Evolutionary conservation across 768 basidiomycete species (phyloP).

Genomic region (Amanita fuliginea): DNA sequence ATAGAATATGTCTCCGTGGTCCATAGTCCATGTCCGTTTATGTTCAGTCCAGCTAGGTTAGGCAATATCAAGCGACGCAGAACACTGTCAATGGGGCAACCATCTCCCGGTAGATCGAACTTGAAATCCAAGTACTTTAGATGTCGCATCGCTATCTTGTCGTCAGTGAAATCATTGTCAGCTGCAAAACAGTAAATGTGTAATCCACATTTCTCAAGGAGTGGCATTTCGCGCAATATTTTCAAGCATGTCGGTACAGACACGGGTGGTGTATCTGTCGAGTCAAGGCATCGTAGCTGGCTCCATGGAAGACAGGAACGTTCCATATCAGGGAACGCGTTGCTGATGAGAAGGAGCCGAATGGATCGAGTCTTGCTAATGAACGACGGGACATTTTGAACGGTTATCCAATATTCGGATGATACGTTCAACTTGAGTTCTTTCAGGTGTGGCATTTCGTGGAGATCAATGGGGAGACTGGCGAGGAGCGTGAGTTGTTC

Average conservation of each 20-base stretch:
- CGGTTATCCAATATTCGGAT: not conserved
- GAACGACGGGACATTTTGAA: not conserved
- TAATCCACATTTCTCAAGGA: not conserved
- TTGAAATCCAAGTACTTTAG: not conserved
- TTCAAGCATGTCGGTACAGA: not conserved
- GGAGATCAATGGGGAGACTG: not conserved
- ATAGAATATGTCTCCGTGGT: not conserved
- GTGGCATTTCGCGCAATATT: not conserved
- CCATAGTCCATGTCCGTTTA: not conserved
- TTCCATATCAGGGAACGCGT: not conserved
- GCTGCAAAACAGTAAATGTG: not conserved
- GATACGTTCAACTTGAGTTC: not conserved
- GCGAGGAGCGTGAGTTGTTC: too few relatives aligned
- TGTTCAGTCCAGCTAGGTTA: not conserved
- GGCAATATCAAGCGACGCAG: not conserved
- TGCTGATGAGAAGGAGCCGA: not conserved
- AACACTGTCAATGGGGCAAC: not conserved
- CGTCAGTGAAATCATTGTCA: not conserved
- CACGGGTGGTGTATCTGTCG: not conserved
- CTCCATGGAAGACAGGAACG: not conserved
- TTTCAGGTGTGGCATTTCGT: not conserved
- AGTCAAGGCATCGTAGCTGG: not conserved
- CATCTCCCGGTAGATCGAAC: not conserved
- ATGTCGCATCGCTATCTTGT: not conserved
- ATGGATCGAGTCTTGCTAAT: not conserved